These are phyloP conservation scores for Dioscorea dumetorum DNA, from an alignment of 106 monocot species.

Conservation along the genomic window DNA sequence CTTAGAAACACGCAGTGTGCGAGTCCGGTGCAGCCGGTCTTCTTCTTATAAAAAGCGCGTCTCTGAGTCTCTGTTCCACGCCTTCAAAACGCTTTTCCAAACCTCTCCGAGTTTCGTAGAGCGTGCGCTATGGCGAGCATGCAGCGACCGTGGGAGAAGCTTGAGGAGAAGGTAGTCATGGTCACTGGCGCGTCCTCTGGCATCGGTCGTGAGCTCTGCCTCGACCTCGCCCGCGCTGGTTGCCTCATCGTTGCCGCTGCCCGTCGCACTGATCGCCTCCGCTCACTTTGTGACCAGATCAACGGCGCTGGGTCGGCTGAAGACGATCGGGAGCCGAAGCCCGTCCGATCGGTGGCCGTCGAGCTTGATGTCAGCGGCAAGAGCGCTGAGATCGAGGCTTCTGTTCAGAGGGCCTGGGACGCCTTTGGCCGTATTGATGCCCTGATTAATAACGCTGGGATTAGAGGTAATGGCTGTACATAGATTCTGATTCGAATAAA, in stretches of 20 bases:
- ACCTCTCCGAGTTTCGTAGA: background rate
- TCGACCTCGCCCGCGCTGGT: slow-evolving; percentile 43
- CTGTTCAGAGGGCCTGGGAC: slow-evolving; percentile 49
- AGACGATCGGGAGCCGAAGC: background rate
- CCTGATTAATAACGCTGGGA: slow-evolving; percentile 63
- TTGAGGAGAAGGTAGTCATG: slow-evolving; percentile 64
- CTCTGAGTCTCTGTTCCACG: background rate
- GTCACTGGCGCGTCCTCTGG: slow-evolving; percentile 69
- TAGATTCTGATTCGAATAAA: no score
- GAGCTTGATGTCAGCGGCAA: slow-evolving; percentile 51
- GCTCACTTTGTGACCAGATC: slow-evolving; percentile 56
- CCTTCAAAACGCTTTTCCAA: background rate
- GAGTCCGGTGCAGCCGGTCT: no score
- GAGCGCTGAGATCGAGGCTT: slow-evolving; percentile 21
- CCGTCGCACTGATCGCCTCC: slow-evolving; percentile 30
- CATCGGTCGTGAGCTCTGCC: slow-evolving; percentile 43
- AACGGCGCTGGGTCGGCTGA: slow-evolving; percentile 16
- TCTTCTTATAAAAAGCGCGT: no score
- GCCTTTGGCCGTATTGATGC: slow-evolving; percentile 62
- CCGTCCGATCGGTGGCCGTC: slow-evolving; percentile 28
- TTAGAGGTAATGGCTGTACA: slow-evolving; percentile 37
- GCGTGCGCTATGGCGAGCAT: background rate
- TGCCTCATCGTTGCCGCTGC: slow-evolving; percentile 48
- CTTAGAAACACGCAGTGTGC: no score
- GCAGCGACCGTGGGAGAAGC: slow-evolving; percentile 18